Conservation (phyloP, 768 basidiomycete genomes). For the Mycena polygramma region DNA sequence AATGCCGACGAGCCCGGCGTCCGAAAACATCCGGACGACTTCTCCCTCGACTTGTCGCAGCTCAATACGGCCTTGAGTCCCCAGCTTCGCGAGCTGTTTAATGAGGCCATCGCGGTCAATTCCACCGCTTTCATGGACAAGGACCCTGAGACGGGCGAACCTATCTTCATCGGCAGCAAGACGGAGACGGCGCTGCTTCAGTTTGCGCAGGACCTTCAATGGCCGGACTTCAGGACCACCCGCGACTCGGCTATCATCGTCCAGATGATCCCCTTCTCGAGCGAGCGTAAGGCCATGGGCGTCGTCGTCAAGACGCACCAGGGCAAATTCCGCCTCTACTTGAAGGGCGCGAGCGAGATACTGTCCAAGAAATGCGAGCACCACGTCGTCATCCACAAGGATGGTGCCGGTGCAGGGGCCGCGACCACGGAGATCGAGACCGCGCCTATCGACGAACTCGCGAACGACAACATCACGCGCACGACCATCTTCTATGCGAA, state of each 20-base stretch:
- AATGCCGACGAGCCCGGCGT: slow-evolving; percentile 68
- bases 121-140: slow-evolving; percentile 94
- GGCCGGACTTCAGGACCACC: slow-evolving; percentile 77
- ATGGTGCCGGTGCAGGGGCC: slow-evolving; percentile 40
- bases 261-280: slow-evolving; percentile 95
- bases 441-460: slow-evolving; percentile 71
- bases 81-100: slow-evolving; percentile 75
- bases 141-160: slow-evolving; percentile 69
- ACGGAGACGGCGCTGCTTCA: slow-evolving; percentile 93
- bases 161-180: slow-evolving; percentile 89
- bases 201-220: slow-evolving; percentile 85
- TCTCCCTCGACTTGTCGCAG: slow-evolving; percentile 85
- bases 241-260: slow-evolving; percentile 73
- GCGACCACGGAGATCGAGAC: slow-evolving; percentile 63
- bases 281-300: slow-evolving; percentile 95
- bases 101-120: slow-evolving; percentile 90
- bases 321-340: slow-evolving; percentile 74
- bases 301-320: slow-evolving; percentile 77
- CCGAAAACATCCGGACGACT: slow-evolving; percentile 75
- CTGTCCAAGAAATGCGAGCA: slow-evolving; percentile 80
- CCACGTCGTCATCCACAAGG: slow-evolving; percentile 77
- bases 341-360: slow-evolving; percentile 97
- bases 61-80: slow-evolving; percentile 76
- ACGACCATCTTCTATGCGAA: slow-evolving; percentile 99
- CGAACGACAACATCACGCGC: slow-evolving; percentile 85